Evolutionary conservation across 805 yeast genomes (phyloP).

Genomic region (Saturnispora mendoncae): DNA sequence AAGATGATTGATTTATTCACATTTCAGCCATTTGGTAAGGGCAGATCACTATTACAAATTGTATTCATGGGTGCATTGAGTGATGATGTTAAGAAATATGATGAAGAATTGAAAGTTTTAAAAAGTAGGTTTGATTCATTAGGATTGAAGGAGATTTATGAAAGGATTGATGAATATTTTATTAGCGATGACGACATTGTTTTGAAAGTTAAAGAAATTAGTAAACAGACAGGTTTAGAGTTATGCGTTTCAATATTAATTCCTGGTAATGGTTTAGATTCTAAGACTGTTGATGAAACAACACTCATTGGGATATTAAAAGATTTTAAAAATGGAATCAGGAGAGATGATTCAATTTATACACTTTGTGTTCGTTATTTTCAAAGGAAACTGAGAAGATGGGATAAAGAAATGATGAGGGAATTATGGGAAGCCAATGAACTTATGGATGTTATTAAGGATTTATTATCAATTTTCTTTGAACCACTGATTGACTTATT

Average conservation of each 20-base stretch:
- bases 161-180: constrained; percentile 27
- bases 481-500: constrained; percentile 66
- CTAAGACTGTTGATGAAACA: constrained; percentile 2
- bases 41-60: constrained; percentile 58
- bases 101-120: constrained; percentile 26
- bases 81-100: constrained; percentile 64
- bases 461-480: constrained; percentile 61
- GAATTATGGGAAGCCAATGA: constrained; percentile 82
- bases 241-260: constrained; percentile 11
- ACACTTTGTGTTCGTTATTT: constrained; percentile 51
- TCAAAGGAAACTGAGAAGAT: constrained; percentile 53
- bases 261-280: constrained; percentile 11
- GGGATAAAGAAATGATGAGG: constrained; percentile 68
- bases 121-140: constrained; percentile 3
- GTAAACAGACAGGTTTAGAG: constrained; percentile 15
- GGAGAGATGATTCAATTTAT: constrained; percentile 26
- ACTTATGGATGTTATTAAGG: constrained; percentile 64
- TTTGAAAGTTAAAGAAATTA: constrained; percentile 25
- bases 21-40: constrained; percentile 34
- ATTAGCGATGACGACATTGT: constrained; percentile 21
- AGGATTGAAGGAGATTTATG: constrained; percentile 10
- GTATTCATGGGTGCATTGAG: constrained; percentile 63
- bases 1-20: constrained; percentile 72
- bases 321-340: constrained; percentile 12
- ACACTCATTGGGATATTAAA: constrained; percentile 5